phyloP scores from a whole-genome alignment of 2,329 filamentous ascomycete species.

The Pestalotiopsis sp. region DNA sequence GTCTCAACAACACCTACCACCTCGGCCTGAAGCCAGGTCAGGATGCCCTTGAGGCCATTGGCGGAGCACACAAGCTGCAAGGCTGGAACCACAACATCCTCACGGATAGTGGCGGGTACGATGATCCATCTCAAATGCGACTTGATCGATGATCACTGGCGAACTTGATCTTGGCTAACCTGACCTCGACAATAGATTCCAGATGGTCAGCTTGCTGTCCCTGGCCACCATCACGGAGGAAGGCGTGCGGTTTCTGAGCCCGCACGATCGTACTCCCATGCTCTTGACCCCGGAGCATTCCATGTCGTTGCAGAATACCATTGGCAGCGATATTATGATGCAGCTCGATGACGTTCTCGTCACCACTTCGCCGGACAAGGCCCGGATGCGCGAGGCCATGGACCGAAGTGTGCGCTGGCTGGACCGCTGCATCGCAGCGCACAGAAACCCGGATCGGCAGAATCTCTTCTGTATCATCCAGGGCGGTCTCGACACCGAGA shows the following conservation, averaged over 20 bases:
- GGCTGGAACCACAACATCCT: slow-evolving; percentile 95
- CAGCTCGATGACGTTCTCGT: slow-evolving; percentile 98
- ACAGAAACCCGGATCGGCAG: slow-evolving; percentile 78
- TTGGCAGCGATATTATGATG: slow-evolving; percentile 99
- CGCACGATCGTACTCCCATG: slow-evolving; percentile 94
- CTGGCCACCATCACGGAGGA: slow-evolving; percentile 93
- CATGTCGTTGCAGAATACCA: slow-evolving; percentile 92
- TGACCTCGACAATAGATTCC: slow-evolving; percentile 65
- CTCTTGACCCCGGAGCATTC: slow-evolving; percentile 96
- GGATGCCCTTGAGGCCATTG: slow-evolving; percentile 80
- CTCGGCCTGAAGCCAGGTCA: slow-evolving; percentile 93
- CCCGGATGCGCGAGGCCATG: slow-evolving; percentile 92
- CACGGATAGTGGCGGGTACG: slow-evolving; percentile 74
- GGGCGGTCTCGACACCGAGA: slow-evolving; percentile 84
- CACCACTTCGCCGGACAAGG: slow-evolving; percentile 87
- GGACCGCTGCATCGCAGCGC: slow-evolving; percentile 89
- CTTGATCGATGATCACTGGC: background rate
- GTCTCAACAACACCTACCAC: slow-evolving; percentile 98
- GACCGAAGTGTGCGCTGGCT: slow-evolving; percentile 92
- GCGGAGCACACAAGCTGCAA: slow-evolving; percentile 91
- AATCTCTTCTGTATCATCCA: slow-evolving; percentile 99
- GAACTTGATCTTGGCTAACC: background rate
- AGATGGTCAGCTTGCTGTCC: slow-evolving; percentile 96
- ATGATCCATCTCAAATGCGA: slow-evolving; percentile 25
- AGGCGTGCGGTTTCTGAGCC: slow-evolving; percentile 92